Percentiles rank a stretch among this genome's conserved stretches.
phyloP scores from a whole-genome alignment of 169 alveolate genomes.

The Plasmodium gonderi region DNA sequence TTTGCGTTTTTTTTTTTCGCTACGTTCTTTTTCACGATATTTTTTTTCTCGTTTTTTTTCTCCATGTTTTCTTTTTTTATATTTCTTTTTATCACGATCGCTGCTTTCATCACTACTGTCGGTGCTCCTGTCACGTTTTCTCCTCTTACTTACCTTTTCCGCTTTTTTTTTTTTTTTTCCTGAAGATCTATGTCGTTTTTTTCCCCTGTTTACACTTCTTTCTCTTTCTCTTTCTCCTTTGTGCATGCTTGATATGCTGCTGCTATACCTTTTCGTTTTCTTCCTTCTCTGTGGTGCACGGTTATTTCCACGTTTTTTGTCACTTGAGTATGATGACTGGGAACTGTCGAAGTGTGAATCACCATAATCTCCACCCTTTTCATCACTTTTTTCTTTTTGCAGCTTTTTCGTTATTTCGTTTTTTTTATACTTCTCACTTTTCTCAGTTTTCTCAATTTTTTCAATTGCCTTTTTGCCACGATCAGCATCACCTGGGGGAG shows the following conservation, averaged over 20 bases:
- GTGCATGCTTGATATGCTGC: neutral
- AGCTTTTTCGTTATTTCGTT: neutral
- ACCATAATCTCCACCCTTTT: neutral
- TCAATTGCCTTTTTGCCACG: neutral
- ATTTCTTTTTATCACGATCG: no score
- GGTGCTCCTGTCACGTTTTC: neutral
- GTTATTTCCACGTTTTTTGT: neutral
- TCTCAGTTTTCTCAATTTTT: neutral
- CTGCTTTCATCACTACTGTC: neutral
- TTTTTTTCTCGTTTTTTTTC: neutral
- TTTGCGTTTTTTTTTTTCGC: conserved; percentile 12
- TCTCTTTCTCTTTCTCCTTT: neutral
- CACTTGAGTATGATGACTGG: neutral
- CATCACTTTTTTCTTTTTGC: neutral
- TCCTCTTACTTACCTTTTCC: neutral
- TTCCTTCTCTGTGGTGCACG: neutral
- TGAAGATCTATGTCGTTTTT: neutral
- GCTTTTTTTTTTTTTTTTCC: neutral
- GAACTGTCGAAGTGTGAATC: neutral
- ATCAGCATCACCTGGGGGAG: neutral
- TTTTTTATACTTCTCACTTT: no score
- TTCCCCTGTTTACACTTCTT: neutral
- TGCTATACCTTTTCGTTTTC: neutral
- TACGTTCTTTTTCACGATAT: neutral
- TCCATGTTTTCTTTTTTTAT: neutral